Conservation (phyloP, 257 asterid genomes). For the Avicennia marina region DNA sequence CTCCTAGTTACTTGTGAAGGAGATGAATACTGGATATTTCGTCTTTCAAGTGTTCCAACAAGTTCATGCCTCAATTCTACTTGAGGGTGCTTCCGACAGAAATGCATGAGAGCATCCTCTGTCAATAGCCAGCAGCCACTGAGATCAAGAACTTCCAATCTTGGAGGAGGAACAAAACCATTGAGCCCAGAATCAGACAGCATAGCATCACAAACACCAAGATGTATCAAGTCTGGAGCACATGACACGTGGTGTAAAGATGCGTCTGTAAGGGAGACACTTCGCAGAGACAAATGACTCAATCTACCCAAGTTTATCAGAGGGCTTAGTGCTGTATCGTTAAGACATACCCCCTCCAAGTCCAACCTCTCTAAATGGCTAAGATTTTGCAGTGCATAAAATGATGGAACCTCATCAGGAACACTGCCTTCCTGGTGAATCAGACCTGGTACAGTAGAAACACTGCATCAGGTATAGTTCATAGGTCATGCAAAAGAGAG, state of each 20-base stretch:
- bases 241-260: slow-evolving; percentile 43
- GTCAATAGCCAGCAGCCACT: slow-evolving; percentile 92
- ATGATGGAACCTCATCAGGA: slow-evolving; percentile 35
- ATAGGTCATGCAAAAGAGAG: neutral
- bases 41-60: slow-evolving; percentile 24
- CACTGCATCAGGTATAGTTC: neutral
- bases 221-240: slow-evolving; percentile 39
- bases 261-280: slow-evolving; percentile 56
- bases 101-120: slow-evolving; percentile 37
- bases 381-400: slow-evolving; percentile 49
- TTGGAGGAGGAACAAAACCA: slow-evolving; percentile 48
- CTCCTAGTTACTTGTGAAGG: slow-evolving; percentile 27
- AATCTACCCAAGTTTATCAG: slow-evolving; percentile 40
- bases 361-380: slow-evolving; percentile 56
- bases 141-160: slow-evolving; percentile 64
- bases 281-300: slow-evolving; percentile 50
- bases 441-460: slow-evolving; percentile 39
- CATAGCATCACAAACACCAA: slow-evolving; percentile 58
- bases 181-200: slow-evolving; percentile 55
- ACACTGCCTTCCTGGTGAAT: slow-evolving; percentile 24
- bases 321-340: slow-evolving; percentile 51
- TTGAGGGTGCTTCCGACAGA: slow-evolving; percentile 48
- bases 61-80: slow-evolving; percentile 69
- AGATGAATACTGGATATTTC: slow-evolving; percentile 22
- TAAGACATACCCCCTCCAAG: slow-evolving; percentile 53